These are phyloP conservation scores for Suillus alpinus DNA, from an alignment of 768 basidiomycete genomes.

Conservation along the genomic window DNA sequence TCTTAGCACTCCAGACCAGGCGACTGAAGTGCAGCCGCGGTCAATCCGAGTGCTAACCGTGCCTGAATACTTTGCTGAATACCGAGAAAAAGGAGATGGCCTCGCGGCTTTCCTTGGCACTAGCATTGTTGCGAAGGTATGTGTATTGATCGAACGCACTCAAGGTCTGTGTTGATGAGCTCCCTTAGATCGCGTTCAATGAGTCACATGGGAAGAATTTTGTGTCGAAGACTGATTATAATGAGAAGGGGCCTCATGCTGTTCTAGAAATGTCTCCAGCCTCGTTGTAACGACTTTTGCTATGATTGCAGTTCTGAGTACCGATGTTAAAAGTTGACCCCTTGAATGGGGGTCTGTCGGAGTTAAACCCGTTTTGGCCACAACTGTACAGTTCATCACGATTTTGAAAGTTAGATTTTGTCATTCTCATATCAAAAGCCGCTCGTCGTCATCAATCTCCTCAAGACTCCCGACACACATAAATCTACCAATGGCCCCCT, in stretches of 20 bases:
- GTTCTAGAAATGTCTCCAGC: conserved; percentile 79
- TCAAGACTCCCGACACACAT: conserved; percentile 12
- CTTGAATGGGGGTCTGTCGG: conserved; percentile 15
- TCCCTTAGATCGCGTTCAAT: conserved; percentile 65
- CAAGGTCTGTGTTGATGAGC: neutral
- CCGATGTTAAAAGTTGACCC: neutral
- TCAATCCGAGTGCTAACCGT: conserved; percentile 59
- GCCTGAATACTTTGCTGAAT: conserved; percentile 91
- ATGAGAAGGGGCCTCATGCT: conserved; percentile 65
- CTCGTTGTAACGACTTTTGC: conserved; percentile 44
- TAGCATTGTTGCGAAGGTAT: conserved; percentile 83
- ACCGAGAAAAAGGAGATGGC: conserved; percentile 80
- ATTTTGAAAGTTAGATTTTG: conserved; percentile 15
- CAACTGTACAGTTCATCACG: conserved; percentile 31
- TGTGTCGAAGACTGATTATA: conserved; percentile 79
- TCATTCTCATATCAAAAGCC: conserved; percentile 1
- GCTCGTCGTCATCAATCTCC: conserved; percentile 9
- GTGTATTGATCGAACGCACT: conserved; percentile 5
- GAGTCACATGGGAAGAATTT: conserved; percentile 66
- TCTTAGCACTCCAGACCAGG: conserved; percentile 57
- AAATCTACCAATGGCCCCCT: conserved; percentile 75
- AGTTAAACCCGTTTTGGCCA: conserved; percentile 17
- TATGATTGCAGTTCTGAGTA: neutral
- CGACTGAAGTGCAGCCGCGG: conserved; percentile 72
- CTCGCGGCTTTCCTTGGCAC: conserved; percentile 78